These are phyloP conservation scores for Blastomyces emzantsi DNA, from an alignment of 2,329 filamentous ascomycete species.

Conservation along the genomic window DNA sequence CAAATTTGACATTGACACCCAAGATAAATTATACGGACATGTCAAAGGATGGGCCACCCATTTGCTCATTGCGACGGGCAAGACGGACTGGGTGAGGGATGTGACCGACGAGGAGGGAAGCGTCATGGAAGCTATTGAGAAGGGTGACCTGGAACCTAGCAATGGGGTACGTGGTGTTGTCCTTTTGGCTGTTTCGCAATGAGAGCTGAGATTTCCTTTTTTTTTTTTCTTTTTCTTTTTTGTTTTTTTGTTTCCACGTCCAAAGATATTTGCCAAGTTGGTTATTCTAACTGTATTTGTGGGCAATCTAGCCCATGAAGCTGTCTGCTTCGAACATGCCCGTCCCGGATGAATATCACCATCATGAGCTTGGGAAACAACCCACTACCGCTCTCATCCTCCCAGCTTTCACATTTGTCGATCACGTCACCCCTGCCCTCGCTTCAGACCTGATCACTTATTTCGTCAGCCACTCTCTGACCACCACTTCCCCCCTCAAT, in stretches of 20 bases:
- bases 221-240: not conserved
- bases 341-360: constrained; percentile 56
- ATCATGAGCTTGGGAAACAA: constrained; percentile 47
- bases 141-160: constrained; percentile 32
- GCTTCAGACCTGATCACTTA: constrained; percentile 62
- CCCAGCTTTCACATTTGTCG: constrained; percentile 72
- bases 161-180: constrained; percentile 32
- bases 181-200: not conserved
- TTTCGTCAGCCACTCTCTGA: constrained; percentile 62
- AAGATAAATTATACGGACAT: constrained; percentile 72
- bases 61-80: constrained; percentile 85
- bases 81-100: constrained; percentile 87
- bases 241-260: no score
- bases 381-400: constrained; percentile 76
- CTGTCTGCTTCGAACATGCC: constrained; percentile 88
- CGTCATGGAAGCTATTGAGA: constrained; percentile 66
- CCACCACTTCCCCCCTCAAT: constrained; percentile 57
- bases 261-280: not conserved
- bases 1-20: constrained; percentile 61
- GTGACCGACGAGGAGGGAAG: constrained; percentile 80
- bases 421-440: constrained; percentile 68
- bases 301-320: constrained; percentile 59
- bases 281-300: not conserved
- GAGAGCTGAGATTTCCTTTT: not conserved
- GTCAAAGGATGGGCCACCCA: constrained; percentile 86